phyloP scores from a whole-genome alignment of 257 asterid species.

The Nicotiana tabacum region DNA sequence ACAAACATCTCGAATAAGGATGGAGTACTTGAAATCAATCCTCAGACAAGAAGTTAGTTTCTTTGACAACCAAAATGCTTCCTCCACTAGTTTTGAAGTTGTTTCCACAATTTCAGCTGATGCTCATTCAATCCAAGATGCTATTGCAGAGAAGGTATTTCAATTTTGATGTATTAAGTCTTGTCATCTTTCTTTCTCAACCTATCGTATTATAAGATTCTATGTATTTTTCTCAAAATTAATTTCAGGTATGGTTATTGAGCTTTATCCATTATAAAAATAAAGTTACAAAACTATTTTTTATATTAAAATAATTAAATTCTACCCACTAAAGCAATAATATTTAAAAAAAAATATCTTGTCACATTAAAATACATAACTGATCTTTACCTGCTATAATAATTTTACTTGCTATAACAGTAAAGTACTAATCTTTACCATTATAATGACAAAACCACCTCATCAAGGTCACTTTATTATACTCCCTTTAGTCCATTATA shows the following conservation, averaged over 20 bases:
- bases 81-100: slow-evolving; percentile 60
- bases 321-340: not conserved
- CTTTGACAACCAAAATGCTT: slow-evolving; percentile 51
- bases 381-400: not conserved
- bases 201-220: not conserved
- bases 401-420: not conserved
- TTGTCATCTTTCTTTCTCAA: not conserved
- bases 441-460: not conserved
- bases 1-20: slow-evolving; percentile 60
- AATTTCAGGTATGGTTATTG: not conserved
- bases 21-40: slow-evolving; percentile 55
- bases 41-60: slow-evolving; percentile 74
- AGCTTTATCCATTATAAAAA: not conserved
- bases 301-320: too few relatives aligned
- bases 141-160: slow-evolving; percentile 66
- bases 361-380: not conserved
- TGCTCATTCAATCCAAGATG: slow-evolving; percentile 64
- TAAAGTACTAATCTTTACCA: not conserved
- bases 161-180: too few relatives aligned
- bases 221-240: not conserved
- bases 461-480: not conserved
- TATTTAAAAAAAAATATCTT: too few relatives aligned
- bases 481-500: accelerated
- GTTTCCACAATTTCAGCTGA: slow-evolving; percentile 63
- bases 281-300: not conserved